Conservation (phyloP, 2,329 filamentous ascomycete species). For the Albophoma yamanashiensis region DNA sequence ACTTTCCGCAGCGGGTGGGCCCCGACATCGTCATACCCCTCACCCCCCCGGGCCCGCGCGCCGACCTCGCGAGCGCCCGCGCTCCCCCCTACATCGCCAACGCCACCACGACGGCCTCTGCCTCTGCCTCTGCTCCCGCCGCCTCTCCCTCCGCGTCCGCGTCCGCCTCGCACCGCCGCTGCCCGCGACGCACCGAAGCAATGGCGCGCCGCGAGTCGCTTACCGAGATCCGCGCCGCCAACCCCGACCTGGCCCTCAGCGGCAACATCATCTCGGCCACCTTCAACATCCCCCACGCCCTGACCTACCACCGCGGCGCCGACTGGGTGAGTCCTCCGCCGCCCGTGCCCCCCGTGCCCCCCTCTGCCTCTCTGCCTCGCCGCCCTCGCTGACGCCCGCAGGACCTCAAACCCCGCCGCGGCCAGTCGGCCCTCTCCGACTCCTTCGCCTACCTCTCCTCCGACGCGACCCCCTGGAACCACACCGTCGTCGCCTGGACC, state of each 20-base stretch:
- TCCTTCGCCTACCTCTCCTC: constrained; percentile 83
- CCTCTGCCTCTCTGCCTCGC: too few species aligned
- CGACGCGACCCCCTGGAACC: constrained; percentile 75
- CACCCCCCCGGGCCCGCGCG: background rate
- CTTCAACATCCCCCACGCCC: constrained; percentile 50
- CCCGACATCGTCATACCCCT: constrained; percentile 4
- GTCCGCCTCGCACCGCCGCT: background rate
- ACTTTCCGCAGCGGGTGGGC: constrained; percentile 3
- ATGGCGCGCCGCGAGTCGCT: constrained; percentile 40
- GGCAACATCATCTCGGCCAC: constrained; percentile 59
- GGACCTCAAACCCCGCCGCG: constrained; percentile 68
- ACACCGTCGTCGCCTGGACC: constrained; percentile 90
- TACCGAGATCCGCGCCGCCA: constrained; percentile 42
- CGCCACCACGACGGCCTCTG: background rate
- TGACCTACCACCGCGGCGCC: constrained; percentile 45
- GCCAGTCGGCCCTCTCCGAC: constrained; percentile 86
- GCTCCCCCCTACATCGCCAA: constrained; percentile 1
- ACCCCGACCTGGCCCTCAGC: constrained; percentile 46
- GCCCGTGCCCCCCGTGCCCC: too few species aligned
- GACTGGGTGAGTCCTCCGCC: constrained; percentile 43
- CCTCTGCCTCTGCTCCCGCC: background rate
- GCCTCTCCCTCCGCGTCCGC: background rate
- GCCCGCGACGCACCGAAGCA: constrained; percentile 9
- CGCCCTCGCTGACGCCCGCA: constrained; percentile 22
- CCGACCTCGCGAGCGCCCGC: background rate